A percentile compares a stretch with the other conserved stretches of the same genome.
Evolutionary conservation across 352 stramenopile species (phyloP).

Genomic region (Phytopythium delawarense): DNA sequence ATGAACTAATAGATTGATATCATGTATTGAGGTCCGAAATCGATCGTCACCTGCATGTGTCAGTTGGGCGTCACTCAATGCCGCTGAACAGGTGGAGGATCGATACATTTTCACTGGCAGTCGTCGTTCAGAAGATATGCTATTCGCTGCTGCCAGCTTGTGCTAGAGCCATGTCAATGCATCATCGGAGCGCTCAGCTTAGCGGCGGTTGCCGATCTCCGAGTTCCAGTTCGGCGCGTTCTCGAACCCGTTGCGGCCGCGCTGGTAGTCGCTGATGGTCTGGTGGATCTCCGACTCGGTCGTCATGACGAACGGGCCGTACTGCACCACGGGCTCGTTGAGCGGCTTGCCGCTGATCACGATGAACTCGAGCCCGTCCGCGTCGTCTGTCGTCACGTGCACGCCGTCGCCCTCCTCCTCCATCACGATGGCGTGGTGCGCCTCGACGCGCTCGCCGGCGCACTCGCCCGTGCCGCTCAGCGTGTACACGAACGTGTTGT

Average conservation of each 20-base stretch:
- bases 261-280: constrained; percentile 45
- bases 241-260: constrained; percentile 63
- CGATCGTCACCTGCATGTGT: too few species aligned
- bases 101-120: too few species aligned
- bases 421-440: constrained; percentile 50
- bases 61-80: too few species aligned
- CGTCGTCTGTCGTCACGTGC: constrained; percentile 19
- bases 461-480: constrained; percentile 27
- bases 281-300: constrained; percentile 44
- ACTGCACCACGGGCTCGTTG: constrained; percentile 56
- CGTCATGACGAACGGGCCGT: constrained; percentile 79
- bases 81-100: too few species aligned
- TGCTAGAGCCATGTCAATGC: neutral
- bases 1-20: too few species aligned
- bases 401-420: constrained; percentile 50
- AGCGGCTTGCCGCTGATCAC: constrained; percentile 49
- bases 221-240: constrained; percentile 45
- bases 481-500: constrained; percentile 43
- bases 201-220: constrained; percentile 37
- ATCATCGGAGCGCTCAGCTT: too few species aligned
- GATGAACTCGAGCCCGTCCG: constrained; percentile 43
- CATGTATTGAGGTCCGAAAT: too few species aligned
- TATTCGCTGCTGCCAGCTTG: too few species aligned
- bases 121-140: too few species aligned
- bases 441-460: constrained; percentile 16